Evolutionary conservation across 345 rosid genomes (phyloP).

Genomic region (Conringia planisiliqua): DNA sequence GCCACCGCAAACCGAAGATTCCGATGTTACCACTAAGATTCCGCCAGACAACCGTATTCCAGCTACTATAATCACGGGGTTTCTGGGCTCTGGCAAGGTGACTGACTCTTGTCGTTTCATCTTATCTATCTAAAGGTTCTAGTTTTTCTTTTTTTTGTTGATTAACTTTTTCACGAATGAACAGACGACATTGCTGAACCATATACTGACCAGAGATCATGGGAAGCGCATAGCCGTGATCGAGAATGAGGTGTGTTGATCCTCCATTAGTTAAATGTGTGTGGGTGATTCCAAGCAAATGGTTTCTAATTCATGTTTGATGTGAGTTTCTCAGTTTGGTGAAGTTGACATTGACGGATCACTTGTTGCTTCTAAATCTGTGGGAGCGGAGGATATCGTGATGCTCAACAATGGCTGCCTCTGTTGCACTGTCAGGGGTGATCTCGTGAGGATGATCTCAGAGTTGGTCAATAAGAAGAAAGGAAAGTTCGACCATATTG

Average conservation of each 20-base stretch:
- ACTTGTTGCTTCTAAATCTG: constrained; percentile 82
- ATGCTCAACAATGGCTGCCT: constrained; percentile 98
- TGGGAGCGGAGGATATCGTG: constrained; percentile 84
- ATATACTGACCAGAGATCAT: constrained; percentile 89
- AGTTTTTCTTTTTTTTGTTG: background rate
- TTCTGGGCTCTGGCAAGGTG: constrained; percentile 95
- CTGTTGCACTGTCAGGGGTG: constrained; percentile 97
- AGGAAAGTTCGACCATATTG: constrained; percentile 88
- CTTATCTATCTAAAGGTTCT: background rate
- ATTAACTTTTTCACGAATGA: background rate
- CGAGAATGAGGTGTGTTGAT: constrained; percentile 74
- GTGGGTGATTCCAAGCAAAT: background rate
- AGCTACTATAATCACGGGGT: constrained; percentile 93
- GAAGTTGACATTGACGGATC: constrained; percentile 96
- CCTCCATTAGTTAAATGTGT: background rate
- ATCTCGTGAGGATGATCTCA: constrained; percentile 91
- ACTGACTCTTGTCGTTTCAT: background rate
- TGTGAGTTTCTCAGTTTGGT: constrained; percentile 59
- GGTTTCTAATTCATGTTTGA: background rate
- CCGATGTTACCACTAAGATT: constrained; percentile 62
- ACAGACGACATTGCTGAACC: constrained; percentile 92
- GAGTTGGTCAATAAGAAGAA: constrained; percentile 76
- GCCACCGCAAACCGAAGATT: constrained; percentile 52
- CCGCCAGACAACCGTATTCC: constrained; percentile 85
- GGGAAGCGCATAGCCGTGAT: constrained; percentile 96